Evolutionary conservation across 192 early-diverging fungal species (phyloP), one percentile per base, ranked within the genome.

Genomic region (Backusella circina): DNA sequence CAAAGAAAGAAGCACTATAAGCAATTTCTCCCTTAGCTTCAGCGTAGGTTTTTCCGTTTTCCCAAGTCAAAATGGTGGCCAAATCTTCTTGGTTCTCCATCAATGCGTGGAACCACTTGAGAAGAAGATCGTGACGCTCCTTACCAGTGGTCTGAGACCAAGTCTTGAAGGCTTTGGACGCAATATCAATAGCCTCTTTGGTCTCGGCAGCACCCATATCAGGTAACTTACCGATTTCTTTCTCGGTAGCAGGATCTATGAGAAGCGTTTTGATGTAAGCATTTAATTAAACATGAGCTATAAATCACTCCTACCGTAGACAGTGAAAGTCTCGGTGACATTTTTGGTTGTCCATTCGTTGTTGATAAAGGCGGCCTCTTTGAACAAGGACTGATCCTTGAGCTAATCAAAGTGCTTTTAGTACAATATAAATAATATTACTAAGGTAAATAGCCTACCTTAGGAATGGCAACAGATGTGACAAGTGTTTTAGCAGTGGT

Each of bases 21-120:
- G 68, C 67, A 12, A 93, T 77, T 73, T 93, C 92, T 16, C 89
- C 88, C n/a, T 41, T 31, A 7, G 91, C 88, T 64, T 94, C 88
- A 4, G 67, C 66, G 32, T 91, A 44, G 2, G 90, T 75, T 77
- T 96, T 97, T 33, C 96, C 96, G 76, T 92, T 88, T 73, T 97
- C 96, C 76, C 90, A 82, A n/a, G 95, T 95, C 78, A 95, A 84
- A 54, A 96, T 91, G 32, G 84, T 88, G 2, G 91, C 96, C 71
- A 96, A 80, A 69, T 96, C 95, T 13, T 93, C 85, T 71, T 88
- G 84, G 73, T 94, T 88, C 31, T 86, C 89, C 10, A 90, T 64
- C 1, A 95, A 87, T 4, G 91, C 81, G 16, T 90, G 84, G 68
- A 85, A 81, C 90, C 89, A 93, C 57, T 86, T 89, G 57, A 87